These are phyloP conservation scores for Phytomonas sp. DNA, from an alignment of 208 protist species.

Conservation along the genomic window DNA sequence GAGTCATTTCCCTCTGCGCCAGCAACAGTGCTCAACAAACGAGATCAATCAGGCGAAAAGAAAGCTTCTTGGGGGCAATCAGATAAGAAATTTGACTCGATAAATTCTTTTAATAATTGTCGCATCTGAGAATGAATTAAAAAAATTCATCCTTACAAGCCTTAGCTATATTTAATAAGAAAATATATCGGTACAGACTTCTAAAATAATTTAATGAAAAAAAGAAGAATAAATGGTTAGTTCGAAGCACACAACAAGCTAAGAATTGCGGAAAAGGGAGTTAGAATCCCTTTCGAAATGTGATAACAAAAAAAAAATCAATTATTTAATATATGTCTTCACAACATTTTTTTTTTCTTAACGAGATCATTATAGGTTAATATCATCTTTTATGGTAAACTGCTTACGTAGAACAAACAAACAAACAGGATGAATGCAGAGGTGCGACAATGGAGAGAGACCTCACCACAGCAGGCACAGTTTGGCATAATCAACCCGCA, in stretches of 20 bases:
- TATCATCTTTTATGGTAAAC: slow-evolving; percentile 73
- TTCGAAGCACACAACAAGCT: background rate
- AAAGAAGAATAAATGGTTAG: background rate
- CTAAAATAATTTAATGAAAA: background rate
- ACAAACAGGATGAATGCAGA: slow-evolving; percentile 5
- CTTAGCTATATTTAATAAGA: background rate
- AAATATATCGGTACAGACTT: background rate
- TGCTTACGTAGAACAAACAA: slow-evolving; percentile 35
- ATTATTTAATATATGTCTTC: background rate
- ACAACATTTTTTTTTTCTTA: background rate
- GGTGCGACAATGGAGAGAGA: background rate
- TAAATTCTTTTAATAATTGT: background rate
- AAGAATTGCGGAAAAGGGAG: background rate
- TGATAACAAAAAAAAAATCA: slow-evolving; percentile 9
- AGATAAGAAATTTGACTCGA: background rate
- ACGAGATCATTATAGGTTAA: slow-evolving; percentile 37
- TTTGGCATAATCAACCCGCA: background rate
- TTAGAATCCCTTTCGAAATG: background rate
- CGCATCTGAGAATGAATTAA: background rate
- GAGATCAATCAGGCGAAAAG: background rate
- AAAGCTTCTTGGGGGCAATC: background rate
- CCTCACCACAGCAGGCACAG: background rate
- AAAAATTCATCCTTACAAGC: background rate
- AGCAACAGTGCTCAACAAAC: background rate
- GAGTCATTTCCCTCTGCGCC: background rate